Percentiles rank a stretch among this genome's conserved stretches.
phyloP scores from a whole-genome alignment of 1,284 basidiomycete genomes.

The Cutaneotrichosporon dermatis region DNA sequence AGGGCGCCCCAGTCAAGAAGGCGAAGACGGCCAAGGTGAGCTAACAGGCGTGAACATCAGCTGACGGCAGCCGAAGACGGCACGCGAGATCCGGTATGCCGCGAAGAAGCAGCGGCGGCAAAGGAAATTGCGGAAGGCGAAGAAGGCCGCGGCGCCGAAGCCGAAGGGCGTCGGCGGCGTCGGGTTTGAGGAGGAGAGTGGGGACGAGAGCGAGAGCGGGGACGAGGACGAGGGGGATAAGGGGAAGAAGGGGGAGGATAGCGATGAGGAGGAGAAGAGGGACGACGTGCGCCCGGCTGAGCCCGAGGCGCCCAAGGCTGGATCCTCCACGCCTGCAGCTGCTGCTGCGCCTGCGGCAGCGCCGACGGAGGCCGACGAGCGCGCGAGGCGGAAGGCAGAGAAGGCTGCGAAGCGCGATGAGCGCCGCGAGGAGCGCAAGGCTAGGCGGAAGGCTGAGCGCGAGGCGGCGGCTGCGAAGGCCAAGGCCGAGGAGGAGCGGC shows the following conservation, averaged over 20 bases:
- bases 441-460: constrained; percentile 12
- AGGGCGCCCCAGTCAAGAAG: neutral
- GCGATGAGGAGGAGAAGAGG: constrained; percentile 5
- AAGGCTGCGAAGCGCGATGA: constrained; percentile 21
- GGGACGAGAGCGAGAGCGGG: neutral
- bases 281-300: neutral
- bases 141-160: constrained; percentile 45
- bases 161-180: constrained; percentile 24
- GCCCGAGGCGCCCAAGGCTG: no score
- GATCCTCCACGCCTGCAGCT: neutral
- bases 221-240: neutral
- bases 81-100: constrained; percentile 62
- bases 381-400: constrained; percentile 5
- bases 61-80: constrained; percentile 31
- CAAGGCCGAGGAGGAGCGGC: constrained; percentile 2
- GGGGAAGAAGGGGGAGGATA: neutral
- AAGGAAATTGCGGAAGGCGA: constrained; percentile 52
- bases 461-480: constrained; percentile 5
- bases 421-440: constrained; percentile 14
- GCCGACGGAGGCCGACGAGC: constrained; percentile 8
- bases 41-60: neutral
- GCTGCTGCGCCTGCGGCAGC: neutral
- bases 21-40: constrained; percentile 31
- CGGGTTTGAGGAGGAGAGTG: constrained; percentile 17
- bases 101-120: constrained; percentile 58